Percentiles rank a stretch among this genome's conserved stretches.
Evolutionary conservation across 2,329 filamentous ascomycete species (phyloP).

Genomic region (Botrytis paeoniae): DNA sequence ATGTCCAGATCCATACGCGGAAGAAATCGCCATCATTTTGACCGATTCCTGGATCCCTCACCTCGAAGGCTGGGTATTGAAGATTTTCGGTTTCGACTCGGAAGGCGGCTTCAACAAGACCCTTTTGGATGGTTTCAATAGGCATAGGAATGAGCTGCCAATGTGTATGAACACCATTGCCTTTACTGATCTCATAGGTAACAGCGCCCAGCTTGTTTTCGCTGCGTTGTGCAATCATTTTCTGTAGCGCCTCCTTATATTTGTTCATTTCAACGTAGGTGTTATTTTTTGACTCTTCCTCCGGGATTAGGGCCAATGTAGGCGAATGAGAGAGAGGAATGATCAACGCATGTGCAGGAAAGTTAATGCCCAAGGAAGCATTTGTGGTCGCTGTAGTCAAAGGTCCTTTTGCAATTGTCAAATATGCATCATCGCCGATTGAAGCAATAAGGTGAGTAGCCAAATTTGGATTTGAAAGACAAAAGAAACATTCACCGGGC

Average conservation of each 20-base stretch:
- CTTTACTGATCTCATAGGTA: slow-evolving; percentile 88
- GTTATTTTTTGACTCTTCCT: slow-evolving; percentile 47
- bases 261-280: slow-evolving; percentile 79
- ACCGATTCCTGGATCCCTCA: slow-evolving; percentile 49
- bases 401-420: slow-evolving; percentile 90
- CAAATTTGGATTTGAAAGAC: slow-evolving; percentile 80
- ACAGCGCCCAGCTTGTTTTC: slow-evolving; percentile 68
- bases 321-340: slow-evolving; percentile 82
- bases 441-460: slow-evolving; percentile 86
- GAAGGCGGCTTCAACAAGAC: slow-evolving; percentile 84
- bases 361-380: slow-evolving; percentile 59
- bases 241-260: slow-evolving; percentile 74
- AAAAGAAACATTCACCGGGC: slow-evolving; percentile 90
- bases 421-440: slow-evolving; percentile 81
- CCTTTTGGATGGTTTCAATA: slow-evolving; percentile 62
- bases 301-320: slow-evolving; percentile 65
- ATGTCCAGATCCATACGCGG: slow-evolving; percentile 74
- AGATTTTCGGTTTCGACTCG: slow-evolving; percentile 80
- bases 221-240: slow-evolving; percentile 65
- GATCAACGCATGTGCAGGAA: slow-evolving; percentile 85
- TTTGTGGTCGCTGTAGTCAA: slow-evolving; percentile 72
- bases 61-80: slow-evolving; percentile 51
- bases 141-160: slow-evolving; percentile 90
- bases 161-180: slow-evolving; percentile 79
- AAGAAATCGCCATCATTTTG: slow-evolving; percentile 67